phyloP scores from a whole-genome alignment of 2,329 filamentous ascomycete genomes.

The Aspergillus viridinutans region DNA sequence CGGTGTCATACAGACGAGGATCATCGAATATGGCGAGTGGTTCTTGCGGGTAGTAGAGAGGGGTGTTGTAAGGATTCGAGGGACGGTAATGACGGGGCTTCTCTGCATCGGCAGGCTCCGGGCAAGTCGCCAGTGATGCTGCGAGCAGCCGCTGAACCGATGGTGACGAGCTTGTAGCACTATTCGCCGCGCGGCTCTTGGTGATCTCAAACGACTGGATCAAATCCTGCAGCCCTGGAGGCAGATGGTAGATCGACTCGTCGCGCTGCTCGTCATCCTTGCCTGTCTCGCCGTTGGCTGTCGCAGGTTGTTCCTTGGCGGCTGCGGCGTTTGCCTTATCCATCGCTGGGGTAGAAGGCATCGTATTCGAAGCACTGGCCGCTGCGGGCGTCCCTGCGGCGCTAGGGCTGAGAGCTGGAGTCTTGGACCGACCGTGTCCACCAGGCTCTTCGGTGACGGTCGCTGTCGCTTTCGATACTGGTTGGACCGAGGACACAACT shows the following conservation, averaged over 20 bases:
- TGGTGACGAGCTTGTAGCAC: slow-evolving; percentile 53
- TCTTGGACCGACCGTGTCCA: slow-evolving; percentile 43
- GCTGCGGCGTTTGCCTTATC: slow-evolving; percentile 43
- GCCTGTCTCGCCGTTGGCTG: slow-evolving; percentile 46
- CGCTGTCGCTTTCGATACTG: slow-evolving; percentile 37
- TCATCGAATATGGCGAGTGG: slow-evolving; percentile 90
- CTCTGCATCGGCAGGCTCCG: slow-evolving; percentile 74
- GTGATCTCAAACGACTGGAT: slow-evolving; percentile 86
- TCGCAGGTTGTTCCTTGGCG: slow-evolving; percentile 35
- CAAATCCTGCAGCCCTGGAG: slow-evolving; percentile 80
- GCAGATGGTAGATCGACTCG: slow-evolving; percentile 89
- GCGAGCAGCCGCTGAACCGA: slow-evolving; percentile 70
- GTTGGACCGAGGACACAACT: slow-evolving; percentile 47
- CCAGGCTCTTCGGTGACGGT: slow-evolving; percentile 39
- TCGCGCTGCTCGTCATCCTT: slow-evolving; percentile 51
- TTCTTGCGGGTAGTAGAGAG: slow-evolving; percentile 85
- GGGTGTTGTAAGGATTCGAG: slow-evolving; percentile 72
- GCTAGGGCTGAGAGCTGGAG: slow-evolving; percentile 48
- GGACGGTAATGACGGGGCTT: slow-evolving; percentile 80
- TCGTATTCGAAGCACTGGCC: slow-evolving; percentile 34
- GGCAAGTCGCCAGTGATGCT: slow-evolving; percentile 67
- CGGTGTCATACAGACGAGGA: slow-evolving; percentile 68
- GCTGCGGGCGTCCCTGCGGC: slow-evolving; percentile 30
- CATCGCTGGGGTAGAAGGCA: slow-evolving; percentile 44
- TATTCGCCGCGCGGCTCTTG: slow-evolving; percentile 59